Conservation (phyloP, 2,329 filamentous ascomycete genomes). For the Clathrospora elynae region DNA sequence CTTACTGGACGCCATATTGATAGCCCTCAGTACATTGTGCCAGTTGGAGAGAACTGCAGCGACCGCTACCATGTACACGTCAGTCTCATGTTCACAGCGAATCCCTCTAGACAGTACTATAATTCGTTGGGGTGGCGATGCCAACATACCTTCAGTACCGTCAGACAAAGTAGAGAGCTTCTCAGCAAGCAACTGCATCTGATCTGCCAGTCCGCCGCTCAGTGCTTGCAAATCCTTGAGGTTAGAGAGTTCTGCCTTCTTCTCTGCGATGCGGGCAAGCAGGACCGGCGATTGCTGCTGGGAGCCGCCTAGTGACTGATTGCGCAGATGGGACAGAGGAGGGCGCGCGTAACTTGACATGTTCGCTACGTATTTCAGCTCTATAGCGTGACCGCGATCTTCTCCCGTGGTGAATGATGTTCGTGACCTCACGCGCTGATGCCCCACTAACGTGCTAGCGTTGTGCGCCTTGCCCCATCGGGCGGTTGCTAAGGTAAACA, state of each 20-base stretch:
- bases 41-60: constrained; percentile 85
- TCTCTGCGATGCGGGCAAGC: constrained; percentile 78
- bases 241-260: constrained; percentile 80
- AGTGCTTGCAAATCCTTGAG: constrained; percentile 78
- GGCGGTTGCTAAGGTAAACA: constrained; percentile 45
- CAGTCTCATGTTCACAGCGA: constrained; percentile 15
- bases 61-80: constrained; percentile 63
- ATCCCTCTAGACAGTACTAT: too few species aligned
- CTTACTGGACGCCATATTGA: constrained; percentile 84
- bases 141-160: constrained; percentile 72
- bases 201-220: constrained; percentile 75
- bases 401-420: background rate
- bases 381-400: constrained; percentile 1
- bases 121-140: too few species aligned
- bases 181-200: constrained; percentile 81
- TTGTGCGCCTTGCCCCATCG: constrained; percentile 6
- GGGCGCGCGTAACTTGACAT: constrained; percentile 52
- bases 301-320: constrained; percentile 47
- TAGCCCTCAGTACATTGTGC: constrained; percentile 83
- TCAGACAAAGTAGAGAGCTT: constrained; percentile 78
- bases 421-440: constrained; percentile 17
- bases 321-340: constrained; percentile 69
- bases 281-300: constrained; percentile 70
- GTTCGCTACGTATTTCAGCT: constrained; percentile 2
- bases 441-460: constrained; percentile 35